Evolutionary conservation across 75 land plant species (phyloP).

Genomic region (Adiantum capillusveneris): DNA sequence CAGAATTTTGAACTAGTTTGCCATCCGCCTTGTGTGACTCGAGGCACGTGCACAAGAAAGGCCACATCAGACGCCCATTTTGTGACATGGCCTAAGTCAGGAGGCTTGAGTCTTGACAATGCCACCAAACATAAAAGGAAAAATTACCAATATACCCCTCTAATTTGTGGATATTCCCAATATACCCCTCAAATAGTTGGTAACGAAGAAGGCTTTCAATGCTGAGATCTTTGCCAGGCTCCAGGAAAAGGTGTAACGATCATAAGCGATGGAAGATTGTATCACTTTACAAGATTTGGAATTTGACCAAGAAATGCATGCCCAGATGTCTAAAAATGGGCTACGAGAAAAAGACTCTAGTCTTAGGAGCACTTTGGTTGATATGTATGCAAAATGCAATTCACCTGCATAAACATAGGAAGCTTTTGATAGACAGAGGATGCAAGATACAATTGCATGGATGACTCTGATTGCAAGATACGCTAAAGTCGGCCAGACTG

Average conservation of each 20-base stretch:
- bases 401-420: slow-evolving; percentile 15
- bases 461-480: slow-evolving; percentile 39
- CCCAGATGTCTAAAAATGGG: slow-evolving; percentile 24
- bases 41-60: too few relatives aligned
- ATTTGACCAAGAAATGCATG: slow-evolving; percentile 29
- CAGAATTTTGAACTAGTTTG: too few relatives aligned
- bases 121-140: too few relatives aligned
- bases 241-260: slow-evolving; percentile 60
- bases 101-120: too few relatives aligned
- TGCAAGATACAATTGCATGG: slow-evolving; percentile 24
- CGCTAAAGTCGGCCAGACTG: neutral
- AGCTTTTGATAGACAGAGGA: slow-evolving; percentile 17
- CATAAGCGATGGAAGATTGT: slow-evolving; percentile 50
- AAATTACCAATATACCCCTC: too few relatives aligned
- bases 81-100: too few relatives aligned
- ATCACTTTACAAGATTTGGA: slow-evolving; percentile 10
- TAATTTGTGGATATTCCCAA: too few relatives aligned
- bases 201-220: slow-evolving; percentile 52
- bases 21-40: too few relatives aligned
- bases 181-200: too few relatives aligned
- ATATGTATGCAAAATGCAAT: slow-evolving; percentile 36
- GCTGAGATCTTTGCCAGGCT: slow-evolving; percentile 42
- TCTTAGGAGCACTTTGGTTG: slow-evolving; percentile 30
- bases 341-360: slow-evolving; percentile 21
- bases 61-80: too few relatives aligned